These are phyloP conservation scores for Entomortierella lignicola DNA, from an alignment of 192 early-diverging fungal species.

Conservation along the genomic window DNA sequence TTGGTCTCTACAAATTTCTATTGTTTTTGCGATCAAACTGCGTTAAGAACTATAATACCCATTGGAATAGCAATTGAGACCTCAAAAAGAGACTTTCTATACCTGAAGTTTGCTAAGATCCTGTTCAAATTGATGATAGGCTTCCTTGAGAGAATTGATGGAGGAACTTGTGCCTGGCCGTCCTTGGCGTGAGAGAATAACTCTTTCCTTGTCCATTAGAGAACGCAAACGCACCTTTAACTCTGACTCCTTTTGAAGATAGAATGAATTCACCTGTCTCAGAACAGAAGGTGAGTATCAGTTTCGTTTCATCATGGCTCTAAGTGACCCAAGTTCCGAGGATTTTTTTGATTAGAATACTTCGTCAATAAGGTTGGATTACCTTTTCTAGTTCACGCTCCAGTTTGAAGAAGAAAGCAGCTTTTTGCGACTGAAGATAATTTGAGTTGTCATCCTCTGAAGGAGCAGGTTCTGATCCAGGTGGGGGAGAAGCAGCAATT, in stretches of 20 bases:
- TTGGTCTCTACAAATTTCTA: constrained; percentile 98
- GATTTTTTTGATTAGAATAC: not conserved
- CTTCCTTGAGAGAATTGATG: constrained; percentile 84
- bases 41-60: not conserved
- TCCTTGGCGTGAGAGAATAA: constrained; percentile 64
- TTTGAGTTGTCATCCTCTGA: constrained; percentile 59
- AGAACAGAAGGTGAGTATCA: no score
- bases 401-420: constrained; percentile 96
- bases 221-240: constrained; percentile 89
- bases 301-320: not conserved
- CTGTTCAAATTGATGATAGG: constrained; percentile 89
- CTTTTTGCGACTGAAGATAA: constrained; percentile 86
- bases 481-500: constrained; percentile 50
- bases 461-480: constrained; percentile 23
- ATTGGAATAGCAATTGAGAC: not conserved
- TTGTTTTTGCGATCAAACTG: no score
- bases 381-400: constrained; percentile 98
- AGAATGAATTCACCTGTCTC: constrained; percentile 93
- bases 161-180: constrained; percentile 66
- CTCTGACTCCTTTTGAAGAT: constrained; percentile 95
- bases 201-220: constrained; percentile 81
- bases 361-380: not conserved
- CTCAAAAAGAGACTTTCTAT: constrained; percentile 3
- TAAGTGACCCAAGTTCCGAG: not conserved
- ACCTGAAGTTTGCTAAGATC: constrained; percentile 97